phyloP scores from a whole-genome alignment of 495 filamentous ascomycete species.

The Penicillium taxi region DNA sequence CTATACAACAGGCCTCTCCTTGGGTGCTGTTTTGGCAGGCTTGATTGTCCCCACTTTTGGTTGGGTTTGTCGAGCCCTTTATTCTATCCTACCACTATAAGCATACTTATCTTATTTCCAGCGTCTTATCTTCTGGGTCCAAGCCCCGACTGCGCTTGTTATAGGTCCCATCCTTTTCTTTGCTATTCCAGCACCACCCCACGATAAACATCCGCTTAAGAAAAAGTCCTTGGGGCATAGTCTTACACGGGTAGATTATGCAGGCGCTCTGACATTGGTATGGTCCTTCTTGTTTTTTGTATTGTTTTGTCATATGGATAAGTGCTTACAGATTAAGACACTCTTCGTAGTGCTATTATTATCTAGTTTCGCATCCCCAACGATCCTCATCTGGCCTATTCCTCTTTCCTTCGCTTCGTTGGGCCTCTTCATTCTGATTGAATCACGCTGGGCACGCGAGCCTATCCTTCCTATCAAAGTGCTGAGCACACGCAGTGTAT shows the following conservation, averaged over 20 bases:
- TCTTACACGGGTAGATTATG: slow-evolving; percentile 59
- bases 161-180: slow-evolving; percentile 51
- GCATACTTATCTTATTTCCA: slow-evolving; percentile 17
- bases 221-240: slow-evolving; percentile 31
- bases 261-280: slow-evolving; percentile 55
- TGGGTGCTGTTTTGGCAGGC: slow-evolving; percentile 64
- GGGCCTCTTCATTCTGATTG: slow-evolving; percentile 51
- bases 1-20: slow-evolving; percentile 60
- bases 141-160: slow-evolving; percentile 50
- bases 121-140: slow-evolving; percentile 61
- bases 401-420: slow-evolving; percentile 47
- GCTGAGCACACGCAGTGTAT: slow-evolving; percentile 52
- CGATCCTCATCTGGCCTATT: slow-evolving; percentile 50
- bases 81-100: neutral
- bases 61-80: slow-evolving; percentile 57
- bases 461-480: slow-evolving; percentile 65
- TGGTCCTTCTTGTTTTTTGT: slow-evolving; percentile 7
- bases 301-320: no score
- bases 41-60: slow-evolving; percentile 52
- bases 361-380: slow-evolving; percentile 51
- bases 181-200: slow-evolving; percentile 43
- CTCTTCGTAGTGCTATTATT: slow-evolving; percentile 55
- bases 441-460: slow-evolving; percentile 45
- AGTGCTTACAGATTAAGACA: slow-evolving; percentile 29
- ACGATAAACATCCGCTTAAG: slow-evolving; percentile 16